phyloP scores from a whole-genome alignment of 2,329 filamentous ascomycete genomes.

The Calonectria fujianensis region DNA sequence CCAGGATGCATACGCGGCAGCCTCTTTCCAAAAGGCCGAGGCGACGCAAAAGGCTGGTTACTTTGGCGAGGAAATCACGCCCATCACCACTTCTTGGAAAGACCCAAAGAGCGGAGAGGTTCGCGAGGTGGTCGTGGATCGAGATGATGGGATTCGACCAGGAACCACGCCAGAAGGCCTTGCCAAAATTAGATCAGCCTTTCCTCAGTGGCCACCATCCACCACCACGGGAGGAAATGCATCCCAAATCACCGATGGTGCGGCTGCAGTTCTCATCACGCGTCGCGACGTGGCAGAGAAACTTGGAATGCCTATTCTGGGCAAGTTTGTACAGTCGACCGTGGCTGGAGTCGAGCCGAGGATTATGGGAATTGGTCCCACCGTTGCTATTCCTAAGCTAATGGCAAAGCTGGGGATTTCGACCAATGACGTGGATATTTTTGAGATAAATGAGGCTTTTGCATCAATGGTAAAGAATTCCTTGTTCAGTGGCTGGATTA shows the following conservation, averaged over 20 bases:
- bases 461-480: conserved; percentile 66
- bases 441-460: conserved; percentile 86
- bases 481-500: too few relatives aligned
- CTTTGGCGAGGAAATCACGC: conserved; percentile 83
- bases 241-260: conserved; percentile 84
- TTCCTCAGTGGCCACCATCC: conserved; percentile 79
- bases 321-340: conserved; percentile 82
- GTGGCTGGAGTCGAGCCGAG: conserved; percentile 82
- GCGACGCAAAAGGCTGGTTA: conserved; percentile 82
- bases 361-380: conserved; percentile 83
- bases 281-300: conserved; percentile 68
- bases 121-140: conserved; percentile 70
- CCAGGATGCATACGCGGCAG: conserved; percentile 81
- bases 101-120: conserved; percentile 23
- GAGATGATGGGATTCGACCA: conserved; percentile 82
- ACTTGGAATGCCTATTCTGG: conserved; percentile 78
- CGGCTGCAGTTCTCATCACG: conserved; percentile 82
- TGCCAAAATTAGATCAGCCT: conserved; percentile 81
- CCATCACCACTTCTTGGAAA: conserved; percentile 13
- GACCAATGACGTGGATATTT: conserved; percentile 70
- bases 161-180: conserved; percentile 82
- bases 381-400: conserved; percentile 62
- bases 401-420: conserved; percentile 72
- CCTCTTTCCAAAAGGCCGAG: conserved; percentile 81
- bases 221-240: conserved; percentile 83